Base-by-base conservation (phyloP, 139 green algal genomes). In the Picochlorum sp. region DNA sequence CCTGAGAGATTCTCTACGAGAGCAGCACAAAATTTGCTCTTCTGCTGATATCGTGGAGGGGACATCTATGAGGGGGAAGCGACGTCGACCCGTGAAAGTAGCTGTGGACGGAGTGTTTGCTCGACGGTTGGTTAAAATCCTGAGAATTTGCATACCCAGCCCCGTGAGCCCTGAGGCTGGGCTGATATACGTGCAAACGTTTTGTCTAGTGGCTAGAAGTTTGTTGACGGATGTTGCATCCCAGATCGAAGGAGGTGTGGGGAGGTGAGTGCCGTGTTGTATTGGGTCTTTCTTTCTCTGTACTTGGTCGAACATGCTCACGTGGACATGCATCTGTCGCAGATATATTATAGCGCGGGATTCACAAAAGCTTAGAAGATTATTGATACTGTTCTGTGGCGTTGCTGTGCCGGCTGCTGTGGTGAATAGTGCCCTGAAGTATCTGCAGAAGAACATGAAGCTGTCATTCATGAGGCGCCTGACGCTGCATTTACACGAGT, bases 391-490 rank as follows among this genome's bases (percentile, higher is more conserved):
- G 16, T 94, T 96, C 78, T 80, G 71, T 14, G 69, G 68, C 4
- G 72, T 91, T 28, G 81, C 82, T 45, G 62, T 96, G 10, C 90
- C 91, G 4, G 87, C 88, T 13, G 79, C 87, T 2, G 38, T 87
- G 6, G 90, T 97, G 9, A 97, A 96, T 77, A 80, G 65, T 37
- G 87, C 79, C 0, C 77, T 98, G 20, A 97, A 97, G 78, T 96
- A 90, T 81, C 84, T 96, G 73, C 90, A 97, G 76, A 90, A 87
- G 65, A 68, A 75, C 47, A 90, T 98, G 44, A 83, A 89, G 67
- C 62, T 92, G 49, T 73, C 79, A 5, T 85, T 85, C 67, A 63
- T 71, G 79, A 61, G 66, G 18, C 73, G 83, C 9, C 70, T 92
- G 28, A 94, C 83, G 2, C 69, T 81, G 50, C 69, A 87, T 67